phyloP scores from a whole-genome alignment of 371 early-diverging fungal species.

The Rhizomucor miehei region DNA sequence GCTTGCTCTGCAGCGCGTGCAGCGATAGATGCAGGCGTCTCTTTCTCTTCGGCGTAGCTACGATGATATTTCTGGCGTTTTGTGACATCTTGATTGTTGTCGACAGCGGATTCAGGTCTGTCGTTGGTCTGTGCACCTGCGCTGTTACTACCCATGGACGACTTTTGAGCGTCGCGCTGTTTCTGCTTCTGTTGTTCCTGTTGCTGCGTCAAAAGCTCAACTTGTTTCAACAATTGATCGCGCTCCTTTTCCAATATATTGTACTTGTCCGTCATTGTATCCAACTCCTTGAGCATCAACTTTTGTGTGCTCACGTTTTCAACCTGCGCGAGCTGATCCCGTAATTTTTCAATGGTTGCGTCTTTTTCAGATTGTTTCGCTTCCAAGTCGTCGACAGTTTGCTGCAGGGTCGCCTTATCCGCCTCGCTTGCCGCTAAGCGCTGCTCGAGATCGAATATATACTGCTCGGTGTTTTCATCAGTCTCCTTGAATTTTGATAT shows the following conservation, averaged over 20 bases:
- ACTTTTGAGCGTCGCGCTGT: neutral
- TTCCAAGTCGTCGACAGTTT: constrained; percentile 25
- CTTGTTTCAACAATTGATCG: constrained; percentile 17
- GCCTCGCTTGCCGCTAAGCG: constrained; percentile 33
- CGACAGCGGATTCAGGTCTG: neutral
- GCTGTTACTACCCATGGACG: neutral
- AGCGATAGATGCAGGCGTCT: constrained; percentile 22
- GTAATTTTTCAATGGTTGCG: constrained; percentile 5
- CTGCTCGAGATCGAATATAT: constrained; percentile 45
- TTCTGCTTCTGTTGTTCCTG: neutral
- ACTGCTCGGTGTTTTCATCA: constrained; percentile 47
- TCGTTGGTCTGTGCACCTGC: neutral
- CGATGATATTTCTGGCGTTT: constrained; percentile 16
- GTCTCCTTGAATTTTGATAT: constrained; percentile 41
- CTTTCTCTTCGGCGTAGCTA: constrained; percentile 34
- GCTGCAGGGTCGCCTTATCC: constrained; percentile 21
- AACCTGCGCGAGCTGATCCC: constrained; percentile 12
- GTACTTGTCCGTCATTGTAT: constrained; percentile 22
- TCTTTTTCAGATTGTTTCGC: constrained; percentile 4
- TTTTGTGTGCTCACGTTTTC: constrained; percentile 20
- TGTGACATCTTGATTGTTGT: neutral
- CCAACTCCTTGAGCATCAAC: constrained; percentile 29
- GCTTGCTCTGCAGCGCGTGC: constrained; percentile 14
- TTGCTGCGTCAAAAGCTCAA: constrained; percentile 7
- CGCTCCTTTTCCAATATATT: constrained; percentile 21